Base-by-base conservation (phyloP, 768 basidiomycete genomes). In the Boletus reticulatus region DNA sequence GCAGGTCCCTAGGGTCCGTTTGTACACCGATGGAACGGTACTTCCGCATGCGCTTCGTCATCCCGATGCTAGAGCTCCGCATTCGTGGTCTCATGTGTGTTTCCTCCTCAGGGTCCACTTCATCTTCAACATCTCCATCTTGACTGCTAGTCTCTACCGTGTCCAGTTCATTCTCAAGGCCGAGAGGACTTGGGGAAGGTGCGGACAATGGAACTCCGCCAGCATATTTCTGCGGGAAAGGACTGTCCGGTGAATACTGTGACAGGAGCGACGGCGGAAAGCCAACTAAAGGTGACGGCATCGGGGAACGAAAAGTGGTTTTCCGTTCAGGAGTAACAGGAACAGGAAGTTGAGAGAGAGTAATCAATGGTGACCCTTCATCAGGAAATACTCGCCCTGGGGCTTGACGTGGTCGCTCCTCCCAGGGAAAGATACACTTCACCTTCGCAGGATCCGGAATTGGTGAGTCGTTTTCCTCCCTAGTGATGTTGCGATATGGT, bases 351-450 rank as follows among this genome's bases (percentile, higher is more conserved):
- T 72, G 76, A 4, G 62, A 37, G 29, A 55, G 47, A 16, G n/a
- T 70, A 22, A 44, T 69, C 11, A 79, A 76, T 24, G 80, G 84
- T 45, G 79, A 75, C 46, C 87, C 85, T 31, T 80, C 73, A n/a
- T 70, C 73, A 29, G 90, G 92, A 64, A 92, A 92, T 32, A 88
- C 81, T 50, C 92, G 87, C 27, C 77, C 78, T 14, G 90, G 91
- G 59, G 78, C 61, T 46, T 76, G 79, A 32, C 88, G 83, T 13
- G 82, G 86, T 62, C 82, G 81, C 55, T 85, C 81, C 68, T 99
- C 96, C 96, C 96, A 99, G n/a, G 96, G 94, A 71, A 99, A 98
- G 34, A 97, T 77, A 34, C 80, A 75, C 57, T 86, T 87, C 20
- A 95, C 82, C 64, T 89, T 89, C 24, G 72, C 73, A 27, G 76